Evolutionary conservation across 768 basidiomycete genomes (phyloP).

Genomic region (Austroboletus festivus): DNA sequence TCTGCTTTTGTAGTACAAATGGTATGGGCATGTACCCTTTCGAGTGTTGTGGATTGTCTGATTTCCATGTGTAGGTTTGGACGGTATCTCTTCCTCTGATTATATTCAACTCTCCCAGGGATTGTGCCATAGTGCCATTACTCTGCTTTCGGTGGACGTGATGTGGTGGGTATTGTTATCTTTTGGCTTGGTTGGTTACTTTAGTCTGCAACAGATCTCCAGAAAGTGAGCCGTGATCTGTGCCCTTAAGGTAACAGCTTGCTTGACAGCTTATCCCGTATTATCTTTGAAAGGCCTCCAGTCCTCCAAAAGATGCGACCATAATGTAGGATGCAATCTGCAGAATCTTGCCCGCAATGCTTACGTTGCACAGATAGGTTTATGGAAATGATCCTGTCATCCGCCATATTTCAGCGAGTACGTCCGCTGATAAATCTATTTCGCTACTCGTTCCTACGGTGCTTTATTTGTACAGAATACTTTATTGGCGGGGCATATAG

Average conservation of each 20-base stretch:
- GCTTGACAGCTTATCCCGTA: conserved; percentile 15
- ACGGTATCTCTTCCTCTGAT: conserved; percentile 59
- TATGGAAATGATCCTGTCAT: conserved; percentile 60
- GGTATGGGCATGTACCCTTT: conserved; percentile 45
- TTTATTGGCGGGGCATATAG: too few species aligned
- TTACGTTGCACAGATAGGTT: conserved; percentile 37
- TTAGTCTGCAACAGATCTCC: conserved; percentile 54
- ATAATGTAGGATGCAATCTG: conserved; percentile 36
- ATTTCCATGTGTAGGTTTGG: conserved; percentile 42
- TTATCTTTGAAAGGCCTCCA: conserved; percentile 52
- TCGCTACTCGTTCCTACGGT: too few species aligned
- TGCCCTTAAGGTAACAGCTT: background rate
- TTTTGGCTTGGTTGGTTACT: conserved; percentile 58
- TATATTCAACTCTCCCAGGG: conserved; percentile 60
- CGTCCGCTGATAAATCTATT: background rate
- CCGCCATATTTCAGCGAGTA: conserved; percentile 61
- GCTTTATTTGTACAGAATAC: too few species aligned
- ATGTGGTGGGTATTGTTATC: conserved; percentile 61
- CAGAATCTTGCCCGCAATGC: background rate
- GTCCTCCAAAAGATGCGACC: conserved; percentile 48
- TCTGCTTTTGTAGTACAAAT: conserved; percentile 43
- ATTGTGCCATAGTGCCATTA: conserved; percentile 41
- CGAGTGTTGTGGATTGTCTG: background rate
- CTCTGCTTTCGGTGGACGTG: conserved; percentile 56
- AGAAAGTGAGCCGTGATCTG: conserved; percentile 42